Base-by-base conservation (phyloP, 2,329 filamentous ascomycete species). In the Arthrobotrys pseudoclavata region DNA sequence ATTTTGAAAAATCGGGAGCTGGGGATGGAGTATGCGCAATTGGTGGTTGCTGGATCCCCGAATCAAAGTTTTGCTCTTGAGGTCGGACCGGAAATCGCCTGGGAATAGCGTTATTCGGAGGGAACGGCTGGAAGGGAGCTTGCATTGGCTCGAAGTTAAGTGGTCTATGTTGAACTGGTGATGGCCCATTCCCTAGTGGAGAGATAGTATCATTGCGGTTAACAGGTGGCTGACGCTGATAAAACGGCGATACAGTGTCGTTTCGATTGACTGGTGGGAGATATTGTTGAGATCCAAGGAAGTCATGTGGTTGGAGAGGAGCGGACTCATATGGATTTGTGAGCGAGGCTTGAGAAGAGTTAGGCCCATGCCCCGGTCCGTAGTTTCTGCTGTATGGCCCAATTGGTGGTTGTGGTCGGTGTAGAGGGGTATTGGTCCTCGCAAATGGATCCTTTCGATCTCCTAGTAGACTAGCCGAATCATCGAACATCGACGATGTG, bases 181-280 rank as follows among this genome's bases (percentile, higher is more conserved):
- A 40, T 22, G 47, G 72, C 4, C 66, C 74, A 24, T 71, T 34
- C 1, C 26, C 60, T 13, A 67, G 15, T 1, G 74, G 74, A 22
- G 75, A 69, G 42, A 79, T 69, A 9, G 68, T 67, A 47, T 69
- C 75, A 72, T 69, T 64, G 10, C 69, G 75, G 37, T 74, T 79
- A 29, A 72, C 48, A 3, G 68, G 68, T 13, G 75, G 57, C 9
- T 57, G 61, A 15, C 75, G 69, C 47, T 79, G 68, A 18, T 74
- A 66, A 55, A 79, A 72, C 12, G 75, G 75, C 34, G 75, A 74
- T 7, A 79, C 55, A 7, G 75, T 60, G 29, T 74, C 75, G 31
- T 74, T 79, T 31, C 69, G 34, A 26, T 74, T 79, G 26, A 72
- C 29, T 0, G 69, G 69, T 29, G 75, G 69, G 15, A 79, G 61